phyloP scores from a whole-genome alignment of 78 protist genomes.

The Dictyostelium purpureum region DNA sequence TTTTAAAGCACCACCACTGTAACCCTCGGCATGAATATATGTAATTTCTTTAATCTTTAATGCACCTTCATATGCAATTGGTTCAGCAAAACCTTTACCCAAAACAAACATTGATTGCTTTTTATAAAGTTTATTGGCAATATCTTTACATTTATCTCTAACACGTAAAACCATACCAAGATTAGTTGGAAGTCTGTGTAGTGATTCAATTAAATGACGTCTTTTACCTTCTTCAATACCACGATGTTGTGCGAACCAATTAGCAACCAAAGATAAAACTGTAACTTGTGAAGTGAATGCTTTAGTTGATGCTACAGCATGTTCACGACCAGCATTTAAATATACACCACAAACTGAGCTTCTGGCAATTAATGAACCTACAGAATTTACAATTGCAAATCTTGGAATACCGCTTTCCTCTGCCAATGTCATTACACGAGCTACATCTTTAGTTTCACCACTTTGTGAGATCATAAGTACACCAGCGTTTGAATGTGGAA shows the following conservation, averaged over 20 bases:
- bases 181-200: conserved; percentile 75
- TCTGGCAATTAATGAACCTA: conserved; percentile 97
- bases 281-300: conserved; percentile 96
- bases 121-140: conserved; percentile 78
- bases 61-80: conserved; percentile 96
- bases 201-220: conserved; percentile 75
- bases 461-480: conserved; percentile 67
- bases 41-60: conserved; percentile 91
- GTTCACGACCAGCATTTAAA: conserved; percentile 97
- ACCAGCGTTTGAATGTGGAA: conserved; percentile 60
- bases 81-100: conserved; percentile 94
- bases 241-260: conserved; percentile 81
- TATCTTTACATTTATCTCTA: conserved; percentile 54
- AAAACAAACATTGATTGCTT: conserved; percentile 86
- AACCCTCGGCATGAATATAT: conserved; percentile 97
- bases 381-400: conserved; percentile 90
- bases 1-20: conserved; percentile 97
- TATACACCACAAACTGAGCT: conserved; percentile 94
- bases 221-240: conserved; percentile 65
- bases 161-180: conserved; percentile 73
- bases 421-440: conserved; percentile 55
- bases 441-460: conserved; percentile 83
- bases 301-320: conserved; percentile 99
- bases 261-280: conserved; percentile 78
- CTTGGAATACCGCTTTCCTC: conserved; percentile 54